Base-by-base conservation (phyloP, 2,329 filamentous ascomycete species). In the Trichoderma simmonsii region DNA sequence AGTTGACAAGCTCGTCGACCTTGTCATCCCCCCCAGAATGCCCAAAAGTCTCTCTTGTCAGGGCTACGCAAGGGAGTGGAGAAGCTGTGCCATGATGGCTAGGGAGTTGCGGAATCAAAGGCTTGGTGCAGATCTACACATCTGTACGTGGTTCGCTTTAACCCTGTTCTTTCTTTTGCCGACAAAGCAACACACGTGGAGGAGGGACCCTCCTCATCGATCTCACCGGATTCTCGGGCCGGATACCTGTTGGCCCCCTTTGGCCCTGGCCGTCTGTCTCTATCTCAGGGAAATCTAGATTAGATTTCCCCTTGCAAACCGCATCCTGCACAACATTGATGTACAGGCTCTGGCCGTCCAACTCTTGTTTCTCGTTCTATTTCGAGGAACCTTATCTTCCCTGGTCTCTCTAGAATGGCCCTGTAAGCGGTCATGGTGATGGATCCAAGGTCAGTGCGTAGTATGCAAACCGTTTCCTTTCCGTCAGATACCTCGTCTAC, bases 1-100 rank as follows among this genome's bases (percentile, higher is more conserved):
- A 69, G 65, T 54, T 72, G 65, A 70, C 71, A 72, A 72, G 63
- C 65, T 72, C 59, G 51, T 65, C 43, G 59, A 11, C 56, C 61
- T 39, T 72, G 64, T 60, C 69, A 57, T 64, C 60, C 60, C 60
- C 36, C 71, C 36, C 56, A 48, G 66, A 60, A 61, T 28, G 51
- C 34, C 43, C 64, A 61, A 18, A 18, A 39, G 15, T 48, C 36
- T 69, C 36, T 69, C 66, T 69, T 48, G 15, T 69, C 54, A 69
- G 59, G 66, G 54, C 26, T 69, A 61, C 56, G 56, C 36, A 61
- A 61, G 36, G 15, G 9, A 34, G 56, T 60, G 56, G 66, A 51
- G 66, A 65, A 56, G 43, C 48, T 36, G 60, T 64, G n/a, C 34
- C 48, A 57, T 59, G 60, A 57, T 70, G 59, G 48, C 61, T 26